Evolutionary conservation across 441 rosid species (phyloP).

Genomic region (Capsella rubella): DNA sequence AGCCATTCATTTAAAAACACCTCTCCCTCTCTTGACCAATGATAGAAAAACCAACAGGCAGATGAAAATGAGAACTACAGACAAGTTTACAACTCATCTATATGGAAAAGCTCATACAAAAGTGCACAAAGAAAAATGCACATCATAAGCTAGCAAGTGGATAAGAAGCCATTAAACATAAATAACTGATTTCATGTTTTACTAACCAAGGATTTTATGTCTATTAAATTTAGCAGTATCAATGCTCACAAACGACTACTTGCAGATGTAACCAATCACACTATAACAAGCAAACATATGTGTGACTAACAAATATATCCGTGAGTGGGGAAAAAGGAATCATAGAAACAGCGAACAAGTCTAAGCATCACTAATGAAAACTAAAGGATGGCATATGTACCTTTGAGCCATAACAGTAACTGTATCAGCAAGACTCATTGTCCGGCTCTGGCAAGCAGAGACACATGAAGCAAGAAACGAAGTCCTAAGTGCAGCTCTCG

Average conservation of each 20-base stretch:
- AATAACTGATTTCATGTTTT: not conserved
- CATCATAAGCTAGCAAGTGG: not conserved
- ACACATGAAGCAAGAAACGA: conserved; percentile 97
- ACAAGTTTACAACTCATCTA: not conserved
- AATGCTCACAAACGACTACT: not conserved
- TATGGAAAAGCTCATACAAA: not conserved
- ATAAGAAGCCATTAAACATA: not conserved
- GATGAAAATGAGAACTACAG: not conserved
- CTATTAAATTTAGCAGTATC: not conserved
- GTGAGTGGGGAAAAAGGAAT: conserved; percentile 5
- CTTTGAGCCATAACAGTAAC: conserved; percentile 94
- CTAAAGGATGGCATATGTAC: conserved; percentile 45
- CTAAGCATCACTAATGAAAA: conserved; percentile 16
- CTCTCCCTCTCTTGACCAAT: not conserved
- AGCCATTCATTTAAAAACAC: not conserved
- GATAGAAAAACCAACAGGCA: not conserved
- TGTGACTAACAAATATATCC: not conserved
- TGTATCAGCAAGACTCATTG: conserved; percentile 91
- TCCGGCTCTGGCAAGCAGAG: conserved; percentile 93
- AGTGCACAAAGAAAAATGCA: not conserved
- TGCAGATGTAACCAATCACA: conserved; percentile 15
- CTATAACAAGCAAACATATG: not conserved
- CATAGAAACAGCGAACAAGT: conserved; percentile 5
- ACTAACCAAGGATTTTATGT: not conserved
- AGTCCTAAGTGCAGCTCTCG: conserved; percentile 94